These are phyloP conservation scores for Colletotrichum limetticola DNA, from an alignment of 2,329 filamentous ascomycete species.

Conservation along the genomic window DNA sequence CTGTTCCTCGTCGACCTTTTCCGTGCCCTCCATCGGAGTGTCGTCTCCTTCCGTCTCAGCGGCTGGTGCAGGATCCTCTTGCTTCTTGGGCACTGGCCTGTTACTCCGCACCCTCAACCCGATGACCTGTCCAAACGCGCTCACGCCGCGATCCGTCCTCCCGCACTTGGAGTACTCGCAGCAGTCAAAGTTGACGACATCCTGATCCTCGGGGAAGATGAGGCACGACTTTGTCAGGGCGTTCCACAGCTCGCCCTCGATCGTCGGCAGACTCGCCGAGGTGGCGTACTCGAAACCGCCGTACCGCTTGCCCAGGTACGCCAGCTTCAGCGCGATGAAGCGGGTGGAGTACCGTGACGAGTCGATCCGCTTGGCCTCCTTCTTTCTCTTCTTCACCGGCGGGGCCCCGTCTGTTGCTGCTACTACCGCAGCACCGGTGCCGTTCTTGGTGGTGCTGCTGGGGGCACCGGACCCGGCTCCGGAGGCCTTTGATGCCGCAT, in stretches of 20 bases:
- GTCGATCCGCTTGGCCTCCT: constrained; percentile 67
- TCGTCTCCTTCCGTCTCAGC: constrained; percentile 39
- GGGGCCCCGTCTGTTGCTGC: constrained; percentile 10
- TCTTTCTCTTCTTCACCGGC: constrained; percentile 50
- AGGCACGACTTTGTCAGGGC: constrained; percentile 84
- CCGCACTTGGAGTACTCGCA: constrained; percentile 97
- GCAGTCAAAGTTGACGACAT: constrained; percentile 80
- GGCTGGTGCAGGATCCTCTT: constrained; percentile 39
- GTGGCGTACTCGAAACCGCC: constrained; percentile 92
- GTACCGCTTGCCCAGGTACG: constrained; percentile 91
- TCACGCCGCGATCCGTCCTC: constrained; percentile 91
- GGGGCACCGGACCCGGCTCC: not conserved
- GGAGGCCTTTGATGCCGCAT: constrained; percentile 41
- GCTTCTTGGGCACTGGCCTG: constrained; percentile 63
- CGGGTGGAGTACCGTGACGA: constrained; percentile 84
- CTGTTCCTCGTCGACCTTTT: constrained; percentile 36
- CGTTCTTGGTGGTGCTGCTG: not conserved
- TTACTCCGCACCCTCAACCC: constrained; percentile 85
- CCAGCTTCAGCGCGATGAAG: constrained; percentile 90
- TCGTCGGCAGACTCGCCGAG: constrained; percentile 78
- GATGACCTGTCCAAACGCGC: constrained; percentile 96
- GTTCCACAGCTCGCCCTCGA: constrained; percentile 95
- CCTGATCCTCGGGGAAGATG: constrained; percentile 76
- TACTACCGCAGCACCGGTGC: not conserved
- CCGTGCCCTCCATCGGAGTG: constrained; percentile 60